A percentile compares a stretch with the other conserved stretches of the same genome.
Evolutionary conservation across 75 land plant genomes (phyloP).

Genomic region (Pseudotsuga menziesii): DNA sequence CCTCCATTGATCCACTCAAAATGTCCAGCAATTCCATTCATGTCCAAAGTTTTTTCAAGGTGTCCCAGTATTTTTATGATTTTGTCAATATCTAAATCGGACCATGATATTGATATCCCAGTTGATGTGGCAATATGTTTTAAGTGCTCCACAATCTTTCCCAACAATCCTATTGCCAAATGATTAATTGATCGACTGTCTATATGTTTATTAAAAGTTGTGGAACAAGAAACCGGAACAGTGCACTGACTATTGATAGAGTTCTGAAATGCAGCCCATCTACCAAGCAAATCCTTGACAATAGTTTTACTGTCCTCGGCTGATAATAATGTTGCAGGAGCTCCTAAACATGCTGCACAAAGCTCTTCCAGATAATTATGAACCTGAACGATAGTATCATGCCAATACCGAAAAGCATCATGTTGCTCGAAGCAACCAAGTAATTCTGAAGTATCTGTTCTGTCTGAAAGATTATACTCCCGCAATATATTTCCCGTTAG

Average conservation of each 20-base stretch:
- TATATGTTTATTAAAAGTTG: slow-evolving; percentile 11
- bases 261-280: slow-evolving; percentile 53
- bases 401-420: slow-evolving; percentile 61
- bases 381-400: slow-evolving; percentile 31
- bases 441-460: slow-evolving; percentile 91
- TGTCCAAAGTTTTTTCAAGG: slow-evolving; percentile 18
- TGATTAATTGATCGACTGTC: slow-evolving; percentile 5
- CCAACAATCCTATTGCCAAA: slow-evolving; percentile 13
- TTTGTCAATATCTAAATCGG: slow-evolving; percentile 34
- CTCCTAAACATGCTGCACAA: slow-evolving; percentile 25
- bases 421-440: slow-evolving; percentile 99
- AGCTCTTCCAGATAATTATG: slow-evolving; percentile 43
- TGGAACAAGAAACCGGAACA: slow-evolving; percentile 2
- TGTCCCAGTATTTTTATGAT: slow-evolving; percentile 20
- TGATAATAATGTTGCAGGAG: slow-evolving; percentile 16
- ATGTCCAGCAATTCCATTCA: slow-evolving; percentile 35
- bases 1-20: slow-evolving; percentile 95
- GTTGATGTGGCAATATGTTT: slow-evolving; percentile 10
- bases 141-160: slow-evolving; percentile 40
- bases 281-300: slow-evolving; percentile 37
- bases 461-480: slow-evolving; percentile 75
- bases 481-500: slow-evolving; percentile 76
- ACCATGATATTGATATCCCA: slow-evolving; percentile 33
- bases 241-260: slow-evolving; percentile 8
- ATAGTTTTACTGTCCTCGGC: slow-evolving; percentile 17